Percentiles rank a stretch among this genome's conserved stretches.
phyloP scores from a whole-genome alignment of 129 eudicot genomes.

The Flaveria robusta region DNA sequence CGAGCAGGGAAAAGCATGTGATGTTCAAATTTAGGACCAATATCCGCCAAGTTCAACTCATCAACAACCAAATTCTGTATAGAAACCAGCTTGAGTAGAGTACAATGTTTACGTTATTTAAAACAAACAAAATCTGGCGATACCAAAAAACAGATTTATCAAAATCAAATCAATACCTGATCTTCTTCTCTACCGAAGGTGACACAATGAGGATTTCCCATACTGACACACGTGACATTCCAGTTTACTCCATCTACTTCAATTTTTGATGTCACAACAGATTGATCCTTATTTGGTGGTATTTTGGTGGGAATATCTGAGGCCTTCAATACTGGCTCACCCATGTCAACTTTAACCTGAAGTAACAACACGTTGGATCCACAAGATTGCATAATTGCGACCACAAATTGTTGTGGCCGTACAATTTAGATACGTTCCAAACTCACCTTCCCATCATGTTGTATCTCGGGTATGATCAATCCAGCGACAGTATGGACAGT shows the following conservation, averaged over 20 bases:
- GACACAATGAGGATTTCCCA: constrained; percentile 99
- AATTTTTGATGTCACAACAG: constrained; percentile 71
- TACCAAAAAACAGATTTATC: no score
- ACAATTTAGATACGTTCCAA: no score
- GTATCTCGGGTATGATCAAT: constrained; percentile 89
- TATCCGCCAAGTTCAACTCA: constrained; percentile 75
- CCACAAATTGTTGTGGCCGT: background rate
- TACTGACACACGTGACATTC: constrained; percentile 97
- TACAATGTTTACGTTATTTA: background rate
- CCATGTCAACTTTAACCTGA: constrained; percentile 98
- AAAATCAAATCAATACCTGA: constrained; percentile 46
- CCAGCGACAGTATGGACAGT: constrained; percentile 95
- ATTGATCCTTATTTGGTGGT: constrained; percentile 58
- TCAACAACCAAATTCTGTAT: constrained; percentile 81
- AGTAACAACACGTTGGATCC: constrained; percentile 27
- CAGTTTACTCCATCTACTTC: constrained; percentile 78
- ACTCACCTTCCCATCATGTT: constrained; percentile 82
- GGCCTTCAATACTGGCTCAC: constrained; percentile 82
- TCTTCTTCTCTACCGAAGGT: constrained; percentile 57
- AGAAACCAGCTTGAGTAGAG: constrained; percentile 14
- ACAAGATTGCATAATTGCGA: background rate
- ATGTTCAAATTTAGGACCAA: constrained; percentile 90
- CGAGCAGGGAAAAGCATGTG: constrained; percentile 89
- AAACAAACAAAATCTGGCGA: no score
- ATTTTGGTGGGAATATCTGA: constrained; percentile 79